Evolutionary conservation across 768 basidiomycete genomes (phyloP).

Genomic region (Panaeolus papilionaceus): DNA sequence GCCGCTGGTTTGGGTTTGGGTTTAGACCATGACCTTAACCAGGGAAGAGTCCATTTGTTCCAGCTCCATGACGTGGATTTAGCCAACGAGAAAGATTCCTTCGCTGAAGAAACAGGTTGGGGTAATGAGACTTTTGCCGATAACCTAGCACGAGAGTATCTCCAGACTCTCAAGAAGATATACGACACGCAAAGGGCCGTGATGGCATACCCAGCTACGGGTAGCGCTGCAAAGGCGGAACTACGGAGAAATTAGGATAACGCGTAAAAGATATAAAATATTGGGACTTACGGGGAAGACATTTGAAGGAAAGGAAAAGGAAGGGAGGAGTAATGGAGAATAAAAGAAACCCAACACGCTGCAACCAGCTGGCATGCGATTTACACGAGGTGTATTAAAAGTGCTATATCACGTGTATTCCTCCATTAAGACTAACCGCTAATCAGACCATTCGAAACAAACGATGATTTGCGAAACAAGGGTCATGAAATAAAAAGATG

Average conservation of each 20-base stretch:
- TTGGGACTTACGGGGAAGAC: slow-evolving; percentile 1
- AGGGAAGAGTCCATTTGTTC: slow-evolving; percentile 22
- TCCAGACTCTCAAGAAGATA: slow-evolving; percentile 23
- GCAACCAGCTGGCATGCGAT: slow-evolving; percentile 11
- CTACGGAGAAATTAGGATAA: slow-evolving; percentile 18
- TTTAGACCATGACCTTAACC: slow-evolving; percentile 23
- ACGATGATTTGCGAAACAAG: neutral
- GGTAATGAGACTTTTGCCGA: slow-evolving; percentile 19
- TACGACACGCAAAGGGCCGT: slow-evolving; percentile 25
- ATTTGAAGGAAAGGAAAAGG: slow-evolving; percentile 11
- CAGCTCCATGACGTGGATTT: slow-evolving; percentile 21
- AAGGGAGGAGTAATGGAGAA: neutral
- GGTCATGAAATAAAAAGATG: neutral
- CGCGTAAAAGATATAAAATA: slow-evolving; percentile 13
- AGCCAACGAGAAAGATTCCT: slow-evolving; percentile 21
- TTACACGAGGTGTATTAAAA: slow-evolving; percentile 3
- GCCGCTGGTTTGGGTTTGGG: slow-evolving; percentile 19
- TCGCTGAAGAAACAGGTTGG: slow-evolving; percentile 17
- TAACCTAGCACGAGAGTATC: slow-evolving; percentile 8
- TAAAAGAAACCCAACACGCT: slow-evolving; percentile 11
- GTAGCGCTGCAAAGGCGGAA: slow-evolving; percentile 21
- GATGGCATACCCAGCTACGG: slow-evolving; percentile 26
- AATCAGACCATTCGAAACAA: neutral
- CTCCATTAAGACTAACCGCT: neutral
- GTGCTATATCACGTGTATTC: neutral